Conservation (phyloP, 2,329 filamentous ascomycete species). For the Anisogramma anomala region DNA sequence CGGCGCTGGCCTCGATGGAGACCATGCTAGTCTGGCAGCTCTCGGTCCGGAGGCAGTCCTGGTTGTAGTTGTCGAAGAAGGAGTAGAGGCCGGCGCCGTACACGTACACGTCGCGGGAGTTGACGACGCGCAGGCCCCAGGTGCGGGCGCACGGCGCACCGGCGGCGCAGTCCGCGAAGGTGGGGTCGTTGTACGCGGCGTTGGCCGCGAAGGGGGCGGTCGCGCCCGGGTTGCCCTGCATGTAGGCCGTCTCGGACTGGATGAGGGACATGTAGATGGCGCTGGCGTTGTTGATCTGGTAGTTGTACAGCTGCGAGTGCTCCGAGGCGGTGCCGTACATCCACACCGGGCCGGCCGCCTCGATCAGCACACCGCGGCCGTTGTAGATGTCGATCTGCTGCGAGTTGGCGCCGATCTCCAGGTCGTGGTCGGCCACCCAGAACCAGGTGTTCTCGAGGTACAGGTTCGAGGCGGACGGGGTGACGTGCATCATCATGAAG, state of each 20-base stretch:
- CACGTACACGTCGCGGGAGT: slow-evolving; percentile 55
- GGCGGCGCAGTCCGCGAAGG: slow-evolving; percentile 49
- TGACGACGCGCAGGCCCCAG: slow-evolving; percentile 61
- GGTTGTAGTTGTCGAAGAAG: slow-evolving; percentile 74
- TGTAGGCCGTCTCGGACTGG: slow-evolving; percentile 84
- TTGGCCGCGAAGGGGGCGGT: slow-evolving; percentile 52
- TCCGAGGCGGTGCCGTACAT: slow-evolving; percentile 65
- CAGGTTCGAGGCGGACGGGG: slow-evolving; percentile 43
- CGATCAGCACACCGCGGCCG: slow-evolving; percentile 70
- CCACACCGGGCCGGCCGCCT: slow-evolving; percentile 69
- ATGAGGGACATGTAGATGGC: slow-evolving; percentile 75
- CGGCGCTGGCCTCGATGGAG: slow-evolving; percentile 51
- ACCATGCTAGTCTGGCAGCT: slow-evolving; percentile 72
- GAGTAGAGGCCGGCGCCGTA: slow-evolving; percentile 68
- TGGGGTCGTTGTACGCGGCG: slow-evolving; percentile 50
- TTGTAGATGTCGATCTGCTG: slow-evolving; percentile 75
- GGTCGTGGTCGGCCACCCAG: slow-evolving; percentile 84
- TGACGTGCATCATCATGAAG: slow-evolving; percentile 59
- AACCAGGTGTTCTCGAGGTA: slow-evolving; percentile 88
- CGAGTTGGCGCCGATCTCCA: slow-evolving; percentile 56
- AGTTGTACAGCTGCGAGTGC: slow-evolving; percentile 65
- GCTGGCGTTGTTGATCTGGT: slow-evolving; percentile 66
- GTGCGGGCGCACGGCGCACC: slow-evolving; percentile 53
- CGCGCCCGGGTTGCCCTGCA: slow-evolving; percentile 71
- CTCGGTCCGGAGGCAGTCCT: slow-evolving; percentile 54